Base-by-base conservation (phyloP, 768 basidiomycete species). In the Termitomyces heimii region DNA sequence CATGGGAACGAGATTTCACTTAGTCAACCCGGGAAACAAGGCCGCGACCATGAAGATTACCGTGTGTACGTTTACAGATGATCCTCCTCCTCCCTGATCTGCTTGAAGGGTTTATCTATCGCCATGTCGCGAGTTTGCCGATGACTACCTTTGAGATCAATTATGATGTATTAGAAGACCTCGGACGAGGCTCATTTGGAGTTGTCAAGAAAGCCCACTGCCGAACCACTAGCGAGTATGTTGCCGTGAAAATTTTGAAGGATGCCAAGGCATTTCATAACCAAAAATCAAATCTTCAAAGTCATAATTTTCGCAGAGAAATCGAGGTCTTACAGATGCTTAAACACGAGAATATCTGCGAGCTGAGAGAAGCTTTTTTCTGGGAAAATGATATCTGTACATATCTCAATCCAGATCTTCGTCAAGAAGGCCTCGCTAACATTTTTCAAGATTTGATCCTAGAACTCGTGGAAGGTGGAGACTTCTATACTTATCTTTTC, bases 111-210 rank as follows among this genome's bases (percentile, higher is more conserved):
- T 90, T 83, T 65, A 81, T 89, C 47, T 92, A 84, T 65, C 82
- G 88, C 13, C 83, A 86, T 62, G 75, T 78, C 12, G 84, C 85
- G 4, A 72, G 66, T 29, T 71, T 72, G 18, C 74, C 80, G 0
- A 70, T 69, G n/a, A 75, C 75, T 4, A 83, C 82, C 3, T 69
- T 91, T 5, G 81, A 84, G 65, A 78, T 78, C 0, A 71, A 76
- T 54, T 92, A 92, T 66, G 88, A 90, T 60, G 64, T 90, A 39
- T 73, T 77, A 34, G 68, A 75, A 52, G 83, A 89, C 67, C 82
- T 98, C 4, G 96, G 96, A 52, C 86, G 86, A 61, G 96, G 96
- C 7, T 86, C 92, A 3, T 98, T 95, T 67, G 96, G 94, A 7
- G 87, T 86, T 14, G 96, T 98, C 28, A 81, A 85, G 75, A 89